A percentile compares a stretch with the other conserved stretches of the same genome.
phyloP scores from a whole-genome alignment of 768 basidiomycete species.

The Agrocybe praecox region DNA sequence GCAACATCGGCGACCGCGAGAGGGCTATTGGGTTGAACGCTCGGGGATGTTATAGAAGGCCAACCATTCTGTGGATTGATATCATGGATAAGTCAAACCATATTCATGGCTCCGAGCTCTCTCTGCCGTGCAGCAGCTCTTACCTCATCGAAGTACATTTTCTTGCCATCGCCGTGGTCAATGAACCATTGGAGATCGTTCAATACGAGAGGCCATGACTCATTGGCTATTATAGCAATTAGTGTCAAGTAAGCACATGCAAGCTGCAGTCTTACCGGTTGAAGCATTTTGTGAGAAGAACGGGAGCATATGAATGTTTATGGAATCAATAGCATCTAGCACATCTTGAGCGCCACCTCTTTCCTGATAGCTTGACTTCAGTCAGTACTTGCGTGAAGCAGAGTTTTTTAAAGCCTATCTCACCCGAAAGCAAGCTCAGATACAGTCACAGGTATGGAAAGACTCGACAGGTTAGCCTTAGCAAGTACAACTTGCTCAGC shows the following conservation, averaged over 20 bases:
- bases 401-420: slow-evolving; percentile 27
- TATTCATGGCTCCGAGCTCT: neutral
- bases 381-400: neutral
- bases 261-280: slow-evolving; percentile 38
- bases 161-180: slow-evolving; percentile 62
- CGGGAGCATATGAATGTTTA: slow-evolving; percentile 73
- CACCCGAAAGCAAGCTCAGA: slow-evolving; percentile 68
- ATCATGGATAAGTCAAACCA: neutral
- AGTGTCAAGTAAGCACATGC: neutral
- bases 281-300: slow-evolving; percentile 64
- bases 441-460: slow-evolving; percentile 70
- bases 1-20: slow-evolving; percentile 58
- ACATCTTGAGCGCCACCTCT: slow-evolving; percentile 54
- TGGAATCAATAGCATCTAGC: slow-evolving; percentile 60
- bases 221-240: slow-evolving; percentile 38
- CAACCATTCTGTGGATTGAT: slow-evolving; percentile 62
- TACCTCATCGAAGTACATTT: slow-evolving; percentile 76
- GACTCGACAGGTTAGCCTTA: slow-evolving; percentile 48
- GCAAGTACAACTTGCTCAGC: slow-evolving; percentile 51
- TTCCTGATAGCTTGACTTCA: slow-evolving; percentile 34
- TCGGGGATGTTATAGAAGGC: slow-evolving; percentile 64
- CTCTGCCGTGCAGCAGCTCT: slow-evolving; percentile 9
- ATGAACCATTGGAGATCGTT: slow-evolving; percentile 70
- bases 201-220: slow-evolving; percentile 65
- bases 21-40: slow-evolving; percentile 68